phyloP scores from a whole-genome alignment of 1,284 basidiomycete species.

The Exobasidium rhododendri region DNA sequence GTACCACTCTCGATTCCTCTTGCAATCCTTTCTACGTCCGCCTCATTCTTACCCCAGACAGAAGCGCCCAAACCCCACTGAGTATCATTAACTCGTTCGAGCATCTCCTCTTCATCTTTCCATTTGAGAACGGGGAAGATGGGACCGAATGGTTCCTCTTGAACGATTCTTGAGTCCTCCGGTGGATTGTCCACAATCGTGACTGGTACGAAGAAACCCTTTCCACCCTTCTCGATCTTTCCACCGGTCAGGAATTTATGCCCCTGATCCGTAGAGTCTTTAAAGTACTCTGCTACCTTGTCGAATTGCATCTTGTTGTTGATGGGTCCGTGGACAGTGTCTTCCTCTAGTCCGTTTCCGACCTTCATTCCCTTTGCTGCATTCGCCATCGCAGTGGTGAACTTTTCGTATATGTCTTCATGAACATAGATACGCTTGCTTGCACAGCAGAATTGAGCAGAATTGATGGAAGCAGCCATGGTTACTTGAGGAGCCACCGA shows the following conservation, averaged over 20 bases:
- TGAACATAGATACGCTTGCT: conserved; percentile 34
- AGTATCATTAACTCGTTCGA: conserved; percentile 30
- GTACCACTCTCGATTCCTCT: conserved; percentile 26
- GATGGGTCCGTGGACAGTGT: conserved; percentile 26
- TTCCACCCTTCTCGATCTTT: conserved; percentile 5
- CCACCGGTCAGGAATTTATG: conserved; percentile 27
- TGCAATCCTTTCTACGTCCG: conserved; percentile 20
- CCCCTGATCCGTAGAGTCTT: conserved; percentile 24
- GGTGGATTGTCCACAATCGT: conserved; percentile 32
- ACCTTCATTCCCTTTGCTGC: conserved; percentile 23
- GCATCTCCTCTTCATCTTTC: conserved; percentile 28
- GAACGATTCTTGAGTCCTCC: conserved; percentile 25
- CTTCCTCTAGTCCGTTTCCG: conserved; percentile 24
- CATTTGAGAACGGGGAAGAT: conserved; percentile 32
- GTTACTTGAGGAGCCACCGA: conserved; percentile 18
- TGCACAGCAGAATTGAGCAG: conserved; percentile 29
- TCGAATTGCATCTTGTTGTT: conserved; percentile 37
- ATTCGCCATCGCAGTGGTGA: conserved; percentile 18
- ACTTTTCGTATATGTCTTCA: conserved; percentile 35
- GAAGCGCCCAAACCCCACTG: conserved; percentile 26
- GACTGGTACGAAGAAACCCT: conserved; percentile 28
- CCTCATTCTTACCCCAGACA: conserved; percentile 23
- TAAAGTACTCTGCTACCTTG: conserved; percentile 34
- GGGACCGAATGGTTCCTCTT: conserved; percentile 35
- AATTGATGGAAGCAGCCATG: conserved; percentile 25